These are phyloP conservation scores for Myxozyma lipomycoides DNA, from an alignment of 805 yeast species.

Conservation along the genomic window DNA sequence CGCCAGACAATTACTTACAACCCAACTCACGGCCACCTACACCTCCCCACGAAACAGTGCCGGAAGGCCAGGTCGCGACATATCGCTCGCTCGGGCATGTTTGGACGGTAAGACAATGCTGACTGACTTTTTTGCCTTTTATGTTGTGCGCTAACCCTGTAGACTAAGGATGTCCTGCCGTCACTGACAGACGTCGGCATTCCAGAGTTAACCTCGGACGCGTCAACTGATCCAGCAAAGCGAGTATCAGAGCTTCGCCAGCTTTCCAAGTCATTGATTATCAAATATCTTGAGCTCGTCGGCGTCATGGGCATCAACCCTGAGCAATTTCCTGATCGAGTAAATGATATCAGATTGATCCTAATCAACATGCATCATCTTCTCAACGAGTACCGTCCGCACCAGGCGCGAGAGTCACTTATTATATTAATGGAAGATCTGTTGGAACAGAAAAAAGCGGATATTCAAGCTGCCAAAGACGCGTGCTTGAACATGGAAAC, in stretches of 20 bases:
- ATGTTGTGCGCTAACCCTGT: not conserved
- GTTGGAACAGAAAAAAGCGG: conserved; percentile 56
- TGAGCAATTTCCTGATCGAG: conserved; percentile 53
- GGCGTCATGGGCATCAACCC: conserved; percentile 78
- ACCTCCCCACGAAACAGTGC: conserved; percentile 25
- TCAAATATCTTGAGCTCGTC: conserved; percentile 76
- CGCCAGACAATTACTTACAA: conserved; percentile 63
- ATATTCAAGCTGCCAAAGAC: conserved; percentile 47
- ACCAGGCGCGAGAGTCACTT: conserved; percentile 87
- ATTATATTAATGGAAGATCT: conserved; percentile 69
- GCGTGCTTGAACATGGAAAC: conserved; percentile 43
- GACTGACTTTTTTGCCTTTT: too few relatives aligned
- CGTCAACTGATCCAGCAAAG: conserved; percentile 44
- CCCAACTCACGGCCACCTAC: conserved; percentile 1
- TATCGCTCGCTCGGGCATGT: conserved; percentile 86
- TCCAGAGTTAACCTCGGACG: conserved; percentile 48
- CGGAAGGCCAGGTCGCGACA: conserved; percentile 44
- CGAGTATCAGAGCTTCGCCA: conserved; percentile 73
- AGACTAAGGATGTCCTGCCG: conserved; percentile 63
- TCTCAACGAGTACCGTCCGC: conserved; percentile 88
- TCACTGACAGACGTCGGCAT: conserved; percentile 73
- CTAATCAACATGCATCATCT: conserved; percentile 88
- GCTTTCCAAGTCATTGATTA: conserved; percentile 68
- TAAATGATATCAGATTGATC: conserved; percentile 74
- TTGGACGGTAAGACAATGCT: conserved; percentile 53